These are phyloP conservation scores for Panicum hallii DNA, from an alignment of 202 grass and related monocot species.

Conservation along the genomic window DNA sequence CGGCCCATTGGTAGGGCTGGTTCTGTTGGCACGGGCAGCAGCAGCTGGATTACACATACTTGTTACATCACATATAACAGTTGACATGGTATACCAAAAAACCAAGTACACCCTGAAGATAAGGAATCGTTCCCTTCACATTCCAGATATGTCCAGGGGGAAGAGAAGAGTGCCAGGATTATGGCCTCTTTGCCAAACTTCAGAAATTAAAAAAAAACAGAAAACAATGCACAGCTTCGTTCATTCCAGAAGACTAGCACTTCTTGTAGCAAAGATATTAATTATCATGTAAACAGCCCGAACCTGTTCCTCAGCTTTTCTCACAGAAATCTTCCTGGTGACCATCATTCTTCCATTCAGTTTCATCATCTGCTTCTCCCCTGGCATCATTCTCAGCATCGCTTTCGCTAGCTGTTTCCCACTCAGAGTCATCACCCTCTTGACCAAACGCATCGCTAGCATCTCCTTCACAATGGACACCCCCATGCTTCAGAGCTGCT, in stretches of 20 bases:
- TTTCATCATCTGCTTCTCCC: slow-evolving; percentile 66
- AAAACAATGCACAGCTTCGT: slow-evolving; percentile 34
- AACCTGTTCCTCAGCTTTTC: slow-evolving; percentile 55
- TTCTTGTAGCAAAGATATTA: slow-evolving; percentile 12
- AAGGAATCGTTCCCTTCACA: neutral
- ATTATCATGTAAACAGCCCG: neutral
- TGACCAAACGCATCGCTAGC: slow-evolving; percentile 78
- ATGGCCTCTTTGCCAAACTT: slow-evolving; percentile 33
- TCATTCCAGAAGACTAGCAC: neutral
- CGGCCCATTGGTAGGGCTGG: neutral
- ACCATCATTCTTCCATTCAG: slow-evolving; percentile 69
- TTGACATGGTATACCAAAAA: neutral
- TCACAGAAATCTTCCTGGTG: slow-evolving; percentile 64
- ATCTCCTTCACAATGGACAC: slow-evolving; percentile 69
- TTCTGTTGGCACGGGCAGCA: neutral
- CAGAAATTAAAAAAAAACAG: neutral
- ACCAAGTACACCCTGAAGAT: neutral
- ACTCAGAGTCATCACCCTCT: slow-evolving; percentile 93
- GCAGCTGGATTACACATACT: neutral
- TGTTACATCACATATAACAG: slow-evolving; percentile 1
- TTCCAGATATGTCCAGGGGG: neutral
- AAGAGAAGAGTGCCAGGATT: neutral
- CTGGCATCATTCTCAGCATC: slow-evolving; percentile 72
- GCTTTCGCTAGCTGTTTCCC: slow-evolving; percentile 92
- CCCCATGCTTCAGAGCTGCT: slow-evolving; percentile 87